Conservation (phyloP, 1,284 basidiomycete genomes). For the Rhodotorula glutinis region DNA sequence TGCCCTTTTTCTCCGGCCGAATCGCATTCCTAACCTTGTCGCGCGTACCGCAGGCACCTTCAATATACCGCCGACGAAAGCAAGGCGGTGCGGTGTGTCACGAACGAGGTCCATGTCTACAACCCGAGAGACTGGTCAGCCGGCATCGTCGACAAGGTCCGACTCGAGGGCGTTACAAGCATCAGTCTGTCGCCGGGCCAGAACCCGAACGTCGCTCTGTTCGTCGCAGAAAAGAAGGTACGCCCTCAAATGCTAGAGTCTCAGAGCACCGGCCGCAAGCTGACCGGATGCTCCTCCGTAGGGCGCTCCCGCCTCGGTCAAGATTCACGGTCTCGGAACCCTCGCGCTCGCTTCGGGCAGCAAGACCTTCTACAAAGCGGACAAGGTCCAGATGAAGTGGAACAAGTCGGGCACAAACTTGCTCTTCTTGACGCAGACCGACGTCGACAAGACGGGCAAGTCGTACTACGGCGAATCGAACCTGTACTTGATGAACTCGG, state of each 20-base stretch:
- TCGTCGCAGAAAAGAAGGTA: conserved; percentile 89
- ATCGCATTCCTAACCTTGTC: not conserved
- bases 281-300: conserved; percentile 43
- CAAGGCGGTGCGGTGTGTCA: conserved; percentile 77
- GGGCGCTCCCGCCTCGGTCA: conserved; percentile 88
- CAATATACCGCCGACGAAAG: conserved; percentile 90
- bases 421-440: conserved; percentile 86
- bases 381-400: conserved; percentile 93
- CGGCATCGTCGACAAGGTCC: conserved; percentile 75
- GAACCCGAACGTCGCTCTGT: conserved; percentile 81
- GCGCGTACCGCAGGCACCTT: conserved; percentile 56
- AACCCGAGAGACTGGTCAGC: conserved; percentile 71
- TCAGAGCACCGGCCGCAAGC: not conserved
- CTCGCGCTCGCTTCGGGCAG: conserved; percentile 61
- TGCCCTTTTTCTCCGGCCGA: not conserved
- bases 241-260: not conserved
- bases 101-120: conserved; percentile 84
- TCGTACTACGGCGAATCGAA: conserved; percentile 98
- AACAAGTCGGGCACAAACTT: conserved; percentile 73
- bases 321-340: conserved; percentile 72
- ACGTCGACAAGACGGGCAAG: conserved; percentile 95
- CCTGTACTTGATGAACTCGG: conserved; percentile 86
- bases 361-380: conserved; percentile 96
- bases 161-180: conserved; percentile 72
- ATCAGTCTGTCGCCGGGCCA: conserved; percentile 75